Evolutionary conservation across 164 flowering plant species (phyloP).

Genomic region (Stephania yunnanensis): DNA sequence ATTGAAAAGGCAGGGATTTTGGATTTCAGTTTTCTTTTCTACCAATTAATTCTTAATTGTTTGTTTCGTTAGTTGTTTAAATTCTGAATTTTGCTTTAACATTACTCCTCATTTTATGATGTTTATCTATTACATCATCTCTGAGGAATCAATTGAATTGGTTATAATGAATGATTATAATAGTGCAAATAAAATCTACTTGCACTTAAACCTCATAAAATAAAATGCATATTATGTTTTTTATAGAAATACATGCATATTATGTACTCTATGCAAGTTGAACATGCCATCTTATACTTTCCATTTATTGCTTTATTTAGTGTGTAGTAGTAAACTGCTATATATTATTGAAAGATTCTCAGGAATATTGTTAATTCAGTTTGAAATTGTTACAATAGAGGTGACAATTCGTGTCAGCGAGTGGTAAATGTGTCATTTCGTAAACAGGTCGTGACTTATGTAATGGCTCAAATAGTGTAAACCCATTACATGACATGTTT

Average conservation of each 20-base stretch:
- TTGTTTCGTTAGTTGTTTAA: background rate
- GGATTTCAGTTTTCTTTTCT: too few relatives aligned
- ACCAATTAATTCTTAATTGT: background rate
- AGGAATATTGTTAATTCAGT: background rate
- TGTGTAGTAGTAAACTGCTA: background rate
- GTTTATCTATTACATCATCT: background rate
- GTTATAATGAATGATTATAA: background rate
- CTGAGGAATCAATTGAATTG: background rate
- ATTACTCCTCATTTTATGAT: background rate
- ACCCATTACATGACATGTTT: too few relatives aligned
- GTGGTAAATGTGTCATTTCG: too few relatives aligned
- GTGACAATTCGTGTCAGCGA: too few relatives aligned
- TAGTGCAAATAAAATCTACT: background rate
- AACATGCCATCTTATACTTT: background rate
- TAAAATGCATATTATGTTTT: background rate
- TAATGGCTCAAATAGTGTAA: too few relatives aligned
- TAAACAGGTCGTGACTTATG: too few relatives aligned
- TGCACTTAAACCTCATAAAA: too few relatives aligned
- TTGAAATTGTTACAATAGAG: background rate
- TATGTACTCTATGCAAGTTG: background rate
- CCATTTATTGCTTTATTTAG: background rate
- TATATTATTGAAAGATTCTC: background rate
- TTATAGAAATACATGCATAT: background rate
- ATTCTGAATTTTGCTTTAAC: background rate
- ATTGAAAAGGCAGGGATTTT: background rate